Base-by-base conservation (phyloP, 306 rosid species). In the Heteromeles arbutifolia region DNA sequence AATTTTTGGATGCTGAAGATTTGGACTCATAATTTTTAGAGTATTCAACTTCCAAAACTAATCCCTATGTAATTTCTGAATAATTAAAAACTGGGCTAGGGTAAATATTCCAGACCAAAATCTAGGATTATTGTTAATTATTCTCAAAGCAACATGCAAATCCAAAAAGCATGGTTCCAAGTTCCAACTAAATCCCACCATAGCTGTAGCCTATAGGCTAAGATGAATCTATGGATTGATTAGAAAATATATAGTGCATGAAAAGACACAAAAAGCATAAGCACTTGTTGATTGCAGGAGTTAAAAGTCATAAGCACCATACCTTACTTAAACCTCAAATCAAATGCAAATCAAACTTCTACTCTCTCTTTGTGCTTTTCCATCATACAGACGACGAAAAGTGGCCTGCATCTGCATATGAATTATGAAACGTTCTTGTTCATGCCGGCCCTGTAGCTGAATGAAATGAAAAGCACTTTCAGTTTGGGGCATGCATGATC, bases 271-370 rank as follows among this genome's bases (percentile, higher is more conserved):
- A 24, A 56, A 59, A 25, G 57, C 12, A 18, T 58, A 59, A 59
- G 77, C 22, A 6, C 1, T 5, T 8, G 57, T 59, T 17, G 77
- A 25, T 26, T 18, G 69, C 44, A 31, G 26, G 18, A 73, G 29
- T 12, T 26, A 59, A 41, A 73, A 59, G 76, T 19, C 22, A 58
- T 24, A 21, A 72, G 65, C 43, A 73, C 4, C 58, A 28, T 26
- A 59, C 69, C 69, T 73, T 59, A 26, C 68, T 73, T 61, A 61
- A 25, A 58, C 58, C 69, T 59, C 43, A 73, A 73, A 59, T 73
- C 57, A 73, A 41, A 39, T 10, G 57, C 18, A 41, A 73, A 39
- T 67, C 22, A 43, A 67, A 12, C 31, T 67, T 39, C 19, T 54
- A 31, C 24, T 73, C 76, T 58, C 67, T 37, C 18, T 10, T 19